These are phyloP conservation scores for Sclerotinia spermophila DNA, from an alignment of 2,329 filamentous ascomycete genomes.

Conservation along the genomic window DNA sequence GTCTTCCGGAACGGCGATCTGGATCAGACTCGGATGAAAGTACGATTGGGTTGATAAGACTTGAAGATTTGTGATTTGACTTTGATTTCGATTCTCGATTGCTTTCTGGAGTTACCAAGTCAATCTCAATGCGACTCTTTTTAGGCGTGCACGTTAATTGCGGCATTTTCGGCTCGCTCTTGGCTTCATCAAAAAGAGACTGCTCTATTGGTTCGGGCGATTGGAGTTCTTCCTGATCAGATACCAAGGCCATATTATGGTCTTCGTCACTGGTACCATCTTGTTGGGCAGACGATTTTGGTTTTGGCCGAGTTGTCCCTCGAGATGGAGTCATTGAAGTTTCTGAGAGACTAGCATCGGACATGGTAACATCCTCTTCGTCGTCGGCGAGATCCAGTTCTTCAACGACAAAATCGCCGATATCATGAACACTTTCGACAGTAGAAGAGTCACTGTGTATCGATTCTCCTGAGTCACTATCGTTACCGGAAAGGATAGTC, in stretches of 20 bases:
- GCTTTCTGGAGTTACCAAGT: slow-evolving; percentile 6
- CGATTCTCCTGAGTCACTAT: slow-evolving; percentile 30
- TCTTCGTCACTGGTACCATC: not conserved
- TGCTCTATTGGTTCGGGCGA: not conserved
- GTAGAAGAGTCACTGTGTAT: slow-evolving; percentile 27
- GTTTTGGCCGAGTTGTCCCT: not conserved
- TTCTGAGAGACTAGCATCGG: not conserved
- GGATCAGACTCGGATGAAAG: slow-evolving; percentile 21
- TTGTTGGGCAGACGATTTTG: not conserved
- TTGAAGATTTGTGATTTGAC: not conserved
- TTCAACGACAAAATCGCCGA: slow-evolving; percentile 49
- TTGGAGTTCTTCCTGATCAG: not conserved
- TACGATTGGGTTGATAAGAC: slow-evolving; percentile 18
- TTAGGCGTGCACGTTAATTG: not conserved
- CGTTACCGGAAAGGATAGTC: slow-evolving; percentile 13
- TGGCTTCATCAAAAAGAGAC: not conserved
- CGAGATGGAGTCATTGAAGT: not conserved
- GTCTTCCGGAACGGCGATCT: slow-evolving; percentile 10
- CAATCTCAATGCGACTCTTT: not conserved
- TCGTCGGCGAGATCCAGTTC: slow-evolving; percentile 31
- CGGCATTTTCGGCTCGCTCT: not conserved
- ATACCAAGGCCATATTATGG: not conserved
- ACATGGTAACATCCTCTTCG: slow-evolving; percentile 28
- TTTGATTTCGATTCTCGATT: not conserved
- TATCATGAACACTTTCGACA: slow-evolving; percentile 43